Percentiles rank a stretch among this genome's conserved stretches.
Conservation (phyloP, 106 monocot species). For the Allium cepa region DNA sequence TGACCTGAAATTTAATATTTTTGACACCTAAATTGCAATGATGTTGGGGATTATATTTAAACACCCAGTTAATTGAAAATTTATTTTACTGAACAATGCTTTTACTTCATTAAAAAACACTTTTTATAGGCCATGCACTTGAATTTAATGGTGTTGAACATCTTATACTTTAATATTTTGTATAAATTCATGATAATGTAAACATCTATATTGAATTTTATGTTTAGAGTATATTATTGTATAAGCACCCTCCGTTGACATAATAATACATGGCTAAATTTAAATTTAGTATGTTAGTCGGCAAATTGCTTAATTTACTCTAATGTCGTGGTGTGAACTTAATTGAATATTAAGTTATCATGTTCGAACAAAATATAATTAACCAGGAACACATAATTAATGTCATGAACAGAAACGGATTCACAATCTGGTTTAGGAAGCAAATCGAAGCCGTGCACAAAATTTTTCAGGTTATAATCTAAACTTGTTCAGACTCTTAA, state of each 20-base stretch:
- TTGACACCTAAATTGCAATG: too few species aligned
- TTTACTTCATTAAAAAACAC: too few species aligned
- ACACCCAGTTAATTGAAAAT: too few species aligned
- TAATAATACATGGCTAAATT: background rate
- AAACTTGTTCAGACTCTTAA: conserved; percentile 33
- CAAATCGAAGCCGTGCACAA: conserved; percentile 99
- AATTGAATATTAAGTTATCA: conserved; percentile 17
- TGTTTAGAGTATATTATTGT: background rate
- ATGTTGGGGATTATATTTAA: too few species aligned
- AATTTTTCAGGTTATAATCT: conserved; percentile 99
- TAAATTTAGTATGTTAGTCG: background rate
- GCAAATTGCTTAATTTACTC: conserved; percentile 3
- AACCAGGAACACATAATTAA: conserved; percentile 69
- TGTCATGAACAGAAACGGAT: conserved; percentile 89
- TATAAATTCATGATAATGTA: background rate
- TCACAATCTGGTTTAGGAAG: conserved; percentile 93
- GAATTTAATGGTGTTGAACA: background rate
- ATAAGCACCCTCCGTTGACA: background rate
- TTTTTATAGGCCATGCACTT: too few species aligned
- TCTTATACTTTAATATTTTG: background rate
- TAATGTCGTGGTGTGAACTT: conserved; percentile 2
- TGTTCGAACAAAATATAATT: conserved; percentile 26
- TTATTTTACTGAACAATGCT: too few species aligned
- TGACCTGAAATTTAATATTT: too few species aligned
- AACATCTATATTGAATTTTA: background rate